Conservation (phyloP, 768 basidiomycete genomes). For the Lepiota subincarnata region DNA sequence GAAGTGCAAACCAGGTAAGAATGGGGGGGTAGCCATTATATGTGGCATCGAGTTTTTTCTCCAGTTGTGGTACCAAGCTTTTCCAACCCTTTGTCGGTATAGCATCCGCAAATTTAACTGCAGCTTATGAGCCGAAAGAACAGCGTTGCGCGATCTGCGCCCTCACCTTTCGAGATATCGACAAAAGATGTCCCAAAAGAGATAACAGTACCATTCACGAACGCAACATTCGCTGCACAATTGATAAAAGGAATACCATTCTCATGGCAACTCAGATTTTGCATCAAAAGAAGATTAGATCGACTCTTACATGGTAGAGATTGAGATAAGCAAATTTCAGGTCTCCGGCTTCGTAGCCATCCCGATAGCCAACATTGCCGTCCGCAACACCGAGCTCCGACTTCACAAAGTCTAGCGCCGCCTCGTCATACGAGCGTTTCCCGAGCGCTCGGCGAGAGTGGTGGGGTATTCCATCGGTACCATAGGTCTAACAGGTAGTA, state of each 20-base stretch:
- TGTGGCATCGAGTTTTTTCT: slow-evolving; percentile 31
- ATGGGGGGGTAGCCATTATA: slow-evolving; percentile 32
- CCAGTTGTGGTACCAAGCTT: slow-evolving; percentile 31
- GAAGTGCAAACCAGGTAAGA: slow-evolving; percentile 37
- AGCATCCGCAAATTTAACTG: slow-evolving; percentile 29
- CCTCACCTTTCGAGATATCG: slow-evolving; percentile 14
- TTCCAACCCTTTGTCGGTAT: slow-evolving; percentile 31
- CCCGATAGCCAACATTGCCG: slow-evolving; percentile 17
- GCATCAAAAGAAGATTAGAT: not conserved
- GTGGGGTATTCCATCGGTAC: slow-evolving; percentile 18
- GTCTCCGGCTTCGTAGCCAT: slow-evolving; percentile 19
- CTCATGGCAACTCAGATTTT: slow-evolving; percentile 14
- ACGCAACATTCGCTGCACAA: slow-evolving; percentile 32
- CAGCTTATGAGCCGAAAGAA: slow-evolving; percentile 28
- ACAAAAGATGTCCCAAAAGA: slow-evolving; percentile 30
- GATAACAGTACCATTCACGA: slow-evolving; percentile 24
- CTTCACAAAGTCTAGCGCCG: slow-evolving; percentile 22
- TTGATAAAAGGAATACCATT: slow-evolving; percentile 31
- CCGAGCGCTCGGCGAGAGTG: slow-evolving; percentile 15
- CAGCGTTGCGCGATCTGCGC: slow-evolving; percentile 16
- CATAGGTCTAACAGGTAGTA: slow-evolving; percentile 19
- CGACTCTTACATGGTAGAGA: slow-evolving; percentile 22
- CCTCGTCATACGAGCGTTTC: slow-evolving; percentile 20
- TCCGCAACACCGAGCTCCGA: slow-evolving; percentile 21
- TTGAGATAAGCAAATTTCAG: slow-evolving; percentile 24